Evolutionary conservation across 768 basidiomycete genomes (phyloP).

Genomic region (Symmetrospora coprosmae): DNA sequence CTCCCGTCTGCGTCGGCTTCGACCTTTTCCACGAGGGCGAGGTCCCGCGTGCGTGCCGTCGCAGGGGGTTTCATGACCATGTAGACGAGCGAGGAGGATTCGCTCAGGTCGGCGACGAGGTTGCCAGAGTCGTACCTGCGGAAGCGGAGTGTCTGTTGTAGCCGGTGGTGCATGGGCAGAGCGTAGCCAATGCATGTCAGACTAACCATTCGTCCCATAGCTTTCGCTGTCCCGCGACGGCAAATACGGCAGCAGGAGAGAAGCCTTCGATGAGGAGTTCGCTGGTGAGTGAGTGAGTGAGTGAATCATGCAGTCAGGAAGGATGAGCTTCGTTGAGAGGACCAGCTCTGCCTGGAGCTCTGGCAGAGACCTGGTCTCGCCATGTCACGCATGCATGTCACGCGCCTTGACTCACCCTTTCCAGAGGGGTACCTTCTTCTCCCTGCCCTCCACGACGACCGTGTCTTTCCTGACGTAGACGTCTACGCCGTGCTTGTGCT

Average conservation of each 20-base stretch:
- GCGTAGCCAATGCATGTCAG: background rate
- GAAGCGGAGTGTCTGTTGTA: background rate
- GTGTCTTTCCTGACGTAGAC: conserved; percentile 25
- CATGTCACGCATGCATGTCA: background rate
- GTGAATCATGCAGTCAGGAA: conserved; percentile 25
- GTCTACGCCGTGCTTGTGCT: conserved; percentile 20
- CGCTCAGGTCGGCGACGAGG: conserved; percentile 27
- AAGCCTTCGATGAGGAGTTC: conserved; percentile 26
- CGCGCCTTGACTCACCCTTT: conserved; percentile 13
- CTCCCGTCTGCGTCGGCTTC: conserved; percentile 22
- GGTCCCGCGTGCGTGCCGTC: conserved; percentile 23
- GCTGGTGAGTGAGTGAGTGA: background rate
- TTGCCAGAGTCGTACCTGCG: conserved; percentile 28
- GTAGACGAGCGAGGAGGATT: conserved; percentile 28
- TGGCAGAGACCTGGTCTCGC: background rate
- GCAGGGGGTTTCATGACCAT: conserved; percentile 10
- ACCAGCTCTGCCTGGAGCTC: no score
- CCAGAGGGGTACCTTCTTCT: background rate
- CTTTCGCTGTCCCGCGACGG: conserved; percentile 25
- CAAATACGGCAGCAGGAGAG: conserved; percentile 24
- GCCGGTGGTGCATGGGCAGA: background rate
- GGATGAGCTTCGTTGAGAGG: no score
- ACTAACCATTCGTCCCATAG: conserved; percentile 30
- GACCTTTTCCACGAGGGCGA: conserved; percentile 29
- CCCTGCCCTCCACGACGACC: conserved; percentile 12